Conservation (phyloP, 2,329 filamentous ascomycete species). For the Aspergillus thermomutatus region DNA sequence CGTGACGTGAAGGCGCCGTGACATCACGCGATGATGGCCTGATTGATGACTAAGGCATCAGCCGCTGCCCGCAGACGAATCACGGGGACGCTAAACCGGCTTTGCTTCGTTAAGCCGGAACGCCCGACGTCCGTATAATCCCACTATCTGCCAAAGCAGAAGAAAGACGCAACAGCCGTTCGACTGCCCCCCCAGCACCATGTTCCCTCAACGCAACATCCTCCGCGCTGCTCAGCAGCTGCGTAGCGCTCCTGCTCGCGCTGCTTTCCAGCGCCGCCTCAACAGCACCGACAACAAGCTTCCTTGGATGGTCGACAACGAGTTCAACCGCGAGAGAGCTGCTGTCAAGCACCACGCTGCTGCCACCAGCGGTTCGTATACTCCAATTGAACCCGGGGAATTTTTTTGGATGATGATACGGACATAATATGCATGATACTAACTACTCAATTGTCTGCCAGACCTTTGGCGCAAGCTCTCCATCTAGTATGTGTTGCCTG, state of each 20-base stretch:
- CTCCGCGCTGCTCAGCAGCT: slow-evolving; percentile 60
- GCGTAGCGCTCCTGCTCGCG: slow-evolving; percentile 54
- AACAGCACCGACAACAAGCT: slow-evolving; percentile 58
- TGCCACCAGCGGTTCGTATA: slow-evolving; percentile 71
- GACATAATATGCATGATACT: slow-evolving; percentile 12
- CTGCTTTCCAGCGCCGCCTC: slow-evolving; percentile 65
- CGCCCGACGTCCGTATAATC: slow-evolving; percentile 23
- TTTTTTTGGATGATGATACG: background rate
- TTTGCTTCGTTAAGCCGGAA: slow-evolving; percentile 21
- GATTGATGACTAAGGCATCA: slow-evolving; percentile 7
- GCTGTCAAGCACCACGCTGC: slow-evolving; percentile 88
- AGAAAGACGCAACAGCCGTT: slow-evolving; percentile 12
- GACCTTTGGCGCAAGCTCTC: slow-evolving; percentile 96
- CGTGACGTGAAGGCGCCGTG: slow-evolving; percentile 18
- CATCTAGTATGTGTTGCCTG: slow-evolving; percentile 70
- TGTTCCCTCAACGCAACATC: slow-evolving; percentile 63
- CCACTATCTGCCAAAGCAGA: slow-evolving; percentile 13
- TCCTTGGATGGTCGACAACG: slow-evolving; percentile 72
- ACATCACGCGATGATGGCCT: slow-evolving; percentile 27
- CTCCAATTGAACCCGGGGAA: slow-evolving; percentile 6
- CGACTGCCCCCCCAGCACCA: slow-evolving; percentile 39
- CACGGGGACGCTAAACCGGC: slow-evolving; percentile 28
- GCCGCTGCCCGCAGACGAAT: slow-evolving; percentile 16
- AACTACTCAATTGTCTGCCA: slow-evolving; percentile 42
- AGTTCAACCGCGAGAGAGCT: slow-evolving; percentile 87